Conservation (phyloP, 257 asterid genomes). For the Marsdenia floribunda region DNA sequence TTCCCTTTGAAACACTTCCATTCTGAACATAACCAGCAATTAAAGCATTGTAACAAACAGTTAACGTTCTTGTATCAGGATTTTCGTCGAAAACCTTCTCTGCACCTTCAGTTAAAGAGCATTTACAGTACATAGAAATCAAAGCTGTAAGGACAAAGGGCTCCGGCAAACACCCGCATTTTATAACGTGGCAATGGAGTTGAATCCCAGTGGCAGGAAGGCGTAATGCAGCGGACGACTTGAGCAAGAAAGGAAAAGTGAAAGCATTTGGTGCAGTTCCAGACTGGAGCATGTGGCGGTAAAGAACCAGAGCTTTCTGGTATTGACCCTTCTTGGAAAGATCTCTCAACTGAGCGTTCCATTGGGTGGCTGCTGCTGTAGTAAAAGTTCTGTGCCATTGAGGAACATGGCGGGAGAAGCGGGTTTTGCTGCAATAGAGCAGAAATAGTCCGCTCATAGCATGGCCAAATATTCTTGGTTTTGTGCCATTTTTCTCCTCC, state of each 20-base stretch:
- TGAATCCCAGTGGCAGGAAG: conserved; percentile 44
- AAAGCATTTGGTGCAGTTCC: conserved; percentile 66
- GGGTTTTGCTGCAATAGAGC: conserved; percentile 18
- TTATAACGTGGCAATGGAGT: conserved; percentile 72
- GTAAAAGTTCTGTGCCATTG: conserved; percentile 16
- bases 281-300: conserved; percentile 70
- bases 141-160: conserved; percentile 82
- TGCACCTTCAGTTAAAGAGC: conserved; percentile 34
- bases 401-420: background rate
- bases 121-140: conserved; percentile 48
- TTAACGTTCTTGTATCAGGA: conserved; percentile 38
- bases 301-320: conserved; percentile 47
- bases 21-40: conserved; percentile 60
- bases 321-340: conserved; percentile 59
- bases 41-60: conserved; percentile 80
- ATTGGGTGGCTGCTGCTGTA: conserved; percentile 34
- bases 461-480: background rate
- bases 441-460: conserved; percentile 35
- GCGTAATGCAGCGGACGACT: conserved; percentile 60
- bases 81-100: conserved; percentile 64
- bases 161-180: conserved; percentile 62
- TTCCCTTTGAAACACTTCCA: conserved; percentile 32
- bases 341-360: conserved; percentile 66
- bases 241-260: conserved; percentile 80
- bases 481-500: background rate